Conservation (phyloP, 305 asterid genomes). For the Fraxinus latifolia region DNA sequence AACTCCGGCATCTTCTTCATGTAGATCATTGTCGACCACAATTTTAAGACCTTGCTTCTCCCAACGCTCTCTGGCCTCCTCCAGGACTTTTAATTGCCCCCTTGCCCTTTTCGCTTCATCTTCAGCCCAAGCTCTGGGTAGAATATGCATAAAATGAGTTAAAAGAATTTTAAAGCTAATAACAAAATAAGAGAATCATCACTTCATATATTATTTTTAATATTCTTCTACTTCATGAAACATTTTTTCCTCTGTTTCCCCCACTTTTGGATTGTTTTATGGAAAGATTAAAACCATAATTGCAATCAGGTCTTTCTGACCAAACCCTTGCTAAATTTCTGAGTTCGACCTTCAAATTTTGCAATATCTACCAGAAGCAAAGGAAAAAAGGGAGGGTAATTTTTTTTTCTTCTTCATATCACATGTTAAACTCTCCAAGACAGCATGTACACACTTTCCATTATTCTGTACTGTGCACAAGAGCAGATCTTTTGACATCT, state of each 20-base stretch:
- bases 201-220: not conserved
- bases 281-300: not conserved
- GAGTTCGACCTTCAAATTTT: not conserved
- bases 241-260: not conserved
- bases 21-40: conserved; percentile 83
- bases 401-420: not conserved
- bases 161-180: not conserved
- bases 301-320: not conserved
- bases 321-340: not conserved
- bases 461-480: not conserved
- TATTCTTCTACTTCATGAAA: not conserved
- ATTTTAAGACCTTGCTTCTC: conserved; percentile 78
- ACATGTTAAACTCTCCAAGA: not conserved
- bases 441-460: not conserved
- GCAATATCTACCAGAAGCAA: not conserved
- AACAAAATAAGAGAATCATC: not conserved
- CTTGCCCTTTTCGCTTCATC: conserved; percentile 90
- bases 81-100: conserved; percentile 79
- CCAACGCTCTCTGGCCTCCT: conserved; percentile 84
- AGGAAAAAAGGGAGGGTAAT: not conserved
- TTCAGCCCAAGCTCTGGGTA: conserved; percentile 83
- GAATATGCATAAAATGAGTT: conserved; percentile 17
- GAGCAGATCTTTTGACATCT: not conserved
- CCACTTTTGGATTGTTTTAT: not conserved
- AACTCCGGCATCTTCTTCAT: conserved; percentile 60